Evolutionary conservation across 1,139 yeast genomes (phyloP), one percentile per base, ranked within the genome.

Genomic region (Diutina scorzettiae): DNA sequence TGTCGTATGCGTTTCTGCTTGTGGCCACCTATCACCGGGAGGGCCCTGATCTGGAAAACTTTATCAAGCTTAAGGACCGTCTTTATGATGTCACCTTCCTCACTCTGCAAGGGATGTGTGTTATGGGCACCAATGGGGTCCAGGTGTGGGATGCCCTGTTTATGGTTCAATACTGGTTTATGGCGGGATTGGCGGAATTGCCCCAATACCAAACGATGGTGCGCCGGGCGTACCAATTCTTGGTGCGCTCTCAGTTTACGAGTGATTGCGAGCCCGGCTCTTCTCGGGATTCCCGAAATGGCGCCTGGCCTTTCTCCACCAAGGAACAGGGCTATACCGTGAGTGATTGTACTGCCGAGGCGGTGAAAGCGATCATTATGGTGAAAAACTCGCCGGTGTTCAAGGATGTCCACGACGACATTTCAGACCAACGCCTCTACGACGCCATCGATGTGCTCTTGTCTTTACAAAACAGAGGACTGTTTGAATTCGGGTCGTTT

Each of bases 261-360:
- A 78, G 78, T 4, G 85, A 89, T 32, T 80, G 94, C 55, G 85
- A 62, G 3, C 72, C 69, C 1, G 95, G 93, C 4, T 78, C 89
- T 47, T 89, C 71, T 60, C 72, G 98, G 51, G 97, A 91, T 54
- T 73, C 70, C 46, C 69, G 98, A 44, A 70, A 69, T 42, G 99
- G 98, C n/a, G 95, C 86, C 0, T 93, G 96, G 93, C 96, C 97
- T 0, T 93, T 91, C 56, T 84, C 95, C 42, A 93, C 97, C 0
- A 86, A 87, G 53, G 81, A 83, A 14, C 98, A 93, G 60, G 99
- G 99, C 0, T 93, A 89, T 54, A 83, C 95, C 0, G 99, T 93
- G 1, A 79, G 94, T 53, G 99, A 93, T 58, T 91, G 98, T 60
- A 89, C 98, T 0, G 95, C 98, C 0, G 98, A 93, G 58, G 87